A percentile compares a stretch with the other conserved stretches of the same genome.
Evolutionary conservation across 1,139 yeast species (phyloP).

Genomic region (Magnusiomyces tetraspermus): DNA sequence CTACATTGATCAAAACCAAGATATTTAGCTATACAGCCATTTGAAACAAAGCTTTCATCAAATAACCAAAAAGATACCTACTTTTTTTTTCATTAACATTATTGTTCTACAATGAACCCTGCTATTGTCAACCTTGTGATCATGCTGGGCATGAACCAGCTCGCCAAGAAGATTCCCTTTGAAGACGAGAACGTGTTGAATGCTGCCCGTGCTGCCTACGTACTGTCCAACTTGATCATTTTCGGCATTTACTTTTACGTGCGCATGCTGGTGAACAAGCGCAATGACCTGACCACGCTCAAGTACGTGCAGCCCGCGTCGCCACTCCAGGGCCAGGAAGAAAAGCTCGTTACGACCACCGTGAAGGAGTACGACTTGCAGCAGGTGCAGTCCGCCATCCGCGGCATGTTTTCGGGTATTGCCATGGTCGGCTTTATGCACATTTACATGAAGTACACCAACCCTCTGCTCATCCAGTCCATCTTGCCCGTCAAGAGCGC

Average conservation of each 20-base stretch:
- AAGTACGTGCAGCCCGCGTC: constrained; percentile 85
- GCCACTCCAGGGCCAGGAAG: constrained; percentile 69
- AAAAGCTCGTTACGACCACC: constrained; percentile 74
- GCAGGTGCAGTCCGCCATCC: constrained; percentile 71
- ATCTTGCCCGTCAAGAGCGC: constrained; percentile 85
- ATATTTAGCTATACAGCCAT: background rate
- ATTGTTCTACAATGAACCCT: too few relatives aligned
- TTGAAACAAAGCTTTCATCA: background rate
- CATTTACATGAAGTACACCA: constrained; percentile 93
- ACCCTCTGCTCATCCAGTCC: constrained; percentile 93
- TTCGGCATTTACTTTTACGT: constrained; percentile 58
- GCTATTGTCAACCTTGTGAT: constrained; percentile 76
- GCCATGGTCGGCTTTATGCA: constrained; percentile 99
- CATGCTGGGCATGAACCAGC: constrained; percentile 97
- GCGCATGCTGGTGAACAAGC: constrained; percentile 50
- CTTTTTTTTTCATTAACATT: too few relatives aligned
- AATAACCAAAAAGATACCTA: constrained; percentile 1
- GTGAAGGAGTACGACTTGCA: constrained; percentile 88
- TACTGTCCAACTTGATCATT: constrained; percentile 56
- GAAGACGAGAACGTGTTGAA: constrained; percentile 71
- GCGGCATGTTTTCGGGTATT: constrained; percentile 73
- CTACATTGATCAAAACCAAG: background rate
- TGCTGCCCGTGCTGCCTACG: constrained; percentile 69
- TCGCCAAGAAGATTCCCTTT: constrained; percentile 79
- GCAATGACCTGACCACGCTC: constrained; percentile 86